Conservation (phyloP, 345 rosid genomes). For the Trapa bicornis region DNA sequence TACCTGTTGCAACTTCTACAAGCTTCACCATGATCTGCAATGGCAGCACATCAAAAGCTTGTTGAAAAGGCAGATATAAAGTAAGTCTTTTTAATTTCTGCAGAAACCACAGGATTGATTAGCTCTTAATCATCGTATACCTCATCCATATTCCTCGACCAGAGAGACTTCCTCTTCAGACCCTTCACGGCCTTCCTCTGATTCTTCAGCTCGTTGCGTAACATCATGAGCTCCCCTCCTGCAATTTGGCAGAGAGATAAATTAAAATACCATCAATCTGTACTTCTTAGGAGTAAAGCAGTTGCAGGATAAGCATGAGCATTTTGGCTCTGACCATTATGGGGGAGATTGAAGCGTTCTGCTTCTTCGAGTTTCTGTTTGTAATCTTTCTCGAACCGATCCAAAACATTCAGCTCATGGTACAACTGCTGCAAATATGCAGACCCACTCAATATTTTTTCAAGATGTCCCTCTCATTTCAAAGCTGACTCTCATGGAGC, state of each 20-base stretch:
- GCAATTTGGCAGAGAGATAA: conserved; percentile 12
- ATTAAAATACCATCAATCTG: neutral
- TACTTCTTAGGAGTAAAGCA: neutral
- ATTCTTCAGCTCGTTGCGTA: conserved; percentile 59
- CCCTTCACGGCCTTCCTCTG: conserved; percentile 58
- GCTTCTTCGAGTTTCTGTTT: conserved; percentile 40
- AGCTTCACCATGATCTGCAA: conserved; percentile 60
- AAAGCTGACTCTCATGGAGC: neutral
- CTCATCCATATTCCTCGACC: conserved; percentile 82
- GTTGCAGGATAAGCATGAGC: neutral
- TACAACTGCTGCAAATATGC: conserved; percentile 46
- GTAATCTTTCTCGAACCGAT: conserved; percentile 56
- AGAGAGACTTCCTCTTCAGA: conserved; percentile 79
- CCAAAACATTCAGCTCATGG: conserved; percentile 54
- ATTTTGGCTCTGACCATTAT: conserved; percentile 32
- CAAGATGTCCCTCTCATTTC: neutral
- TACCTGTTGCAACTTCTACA: conserved; percentile 47
- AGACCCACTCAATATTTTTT: neutral
- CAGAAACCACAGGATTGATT: neutral
- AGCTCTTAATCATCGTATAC: conserved; percentile 13
- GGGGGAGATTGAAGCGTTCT: conserved; percentile 36
- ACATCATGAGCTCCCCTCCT: conserved; percentile 53
- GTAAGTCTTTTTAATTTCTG: too few relatives aligned
- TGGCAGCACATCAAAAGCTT: neutral
- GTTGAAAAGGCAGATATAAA: neutral